A percentile compares a stretch with the other conserved stretches of the same genome.
Evolutionary conservation across 768 basidiomycete genomes (phyloP).

Genomic region (Kwoniella heveanensis): DNA sequence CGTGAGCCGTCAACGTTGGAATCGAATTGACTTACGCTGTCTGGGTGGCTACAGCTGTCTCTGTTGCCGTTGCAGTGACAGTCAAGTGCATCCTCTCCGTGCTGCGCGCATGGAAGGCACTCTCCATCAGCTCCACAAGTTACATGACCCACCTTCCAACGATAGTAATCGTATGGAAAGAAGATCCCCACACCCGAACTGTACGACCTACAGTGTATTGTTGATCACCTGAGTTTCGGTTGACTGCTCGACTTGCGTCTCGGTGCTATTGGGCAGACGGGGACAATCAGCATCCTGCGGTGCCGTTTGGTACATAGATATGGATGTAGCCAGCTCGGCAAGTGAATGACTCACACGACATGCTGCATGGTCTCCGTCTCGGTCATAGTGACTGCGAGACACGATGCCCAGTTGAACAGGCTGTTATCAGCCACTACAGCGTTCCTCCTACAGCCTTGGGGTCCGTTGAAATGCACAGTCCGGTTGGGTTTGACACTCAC

Average conservation of each 20-base stretch:
- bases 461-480: too few relatives aligned
- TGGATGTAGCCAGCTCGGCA: too few relatives aligned
- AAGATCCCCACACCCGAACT: too few relatives aligned
- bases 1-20: too few relatives aligned
- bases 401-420: background rate
- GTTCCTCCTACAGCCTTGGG: background rate
- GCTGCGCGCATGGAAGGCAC: background rate
- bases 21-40: constrained; percentile 3
- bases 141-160: too few relatives aligned
- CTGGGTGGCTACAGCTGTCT: constrained; percentile 1
- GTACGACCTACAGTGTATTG: constrained; percentile 9
- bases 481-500: constrained; percentile 2
- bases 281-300: too few relatives aligned
- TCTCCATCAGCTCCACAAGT: background rate
- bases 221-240: constrained; percentile 10
- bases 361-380: constrained; percentile 23
- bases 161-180: background rate
- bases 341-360: constrained; percentile 20
- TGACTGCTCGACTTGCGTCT: constrained; percentile 1
- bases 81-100: constrained; percentile 10
- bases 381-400: constrained; percentile 6
- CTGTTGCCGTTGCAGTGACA: constrained; percentile 7
- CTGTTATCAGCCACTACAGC: background rate
- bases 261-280: constrained; percentile 8
- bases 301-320: too few relatives aligned